Evolutionary conservation across 805 yeast genomes (phyloP), one percentile per base, ranked within the genome.

Genomic region (Candida taoyuanica): DNA sequence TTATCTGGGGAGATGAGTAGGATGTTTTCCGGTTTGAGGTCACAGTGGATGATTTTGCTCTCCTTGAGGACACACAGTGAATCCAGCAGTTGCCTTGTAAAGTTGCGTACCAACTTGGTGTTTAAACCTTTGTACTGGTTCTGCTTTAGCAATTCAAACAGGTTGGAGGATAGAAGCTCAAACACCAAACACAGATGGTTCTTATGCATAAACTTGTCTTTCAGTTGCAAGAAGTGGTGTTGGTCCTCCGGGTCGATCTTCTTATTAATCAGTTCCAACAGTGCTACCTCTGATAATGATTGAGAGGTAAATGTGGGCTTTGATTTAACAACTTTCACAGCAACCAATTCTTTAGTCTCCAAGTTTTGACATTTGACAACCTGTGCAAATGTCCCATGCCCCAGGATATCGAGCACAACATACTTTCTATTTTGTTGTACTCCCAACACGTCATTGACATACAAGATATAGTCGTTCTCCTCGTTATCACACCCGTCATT

Each of bases 301-400:
- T 94, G 98, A 56, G 86, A 88, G 59, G 88, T 69, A 55, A 83
- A 89, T 8, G 94, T 96, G 5, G 95, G 86, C 56, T 84, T 84
- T 25, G 95, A 83, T 59, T 91, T 93, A 42, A 93, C 85, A 31
- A 93, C 94, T 62, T 93, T 93, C 26, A 93, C 94, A 1, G 98
- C 98, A 18, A 89, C 85, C 16, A 91, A 76, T 45, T 86, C 91
- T 56, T 87, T 93, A 1, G 59, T 56, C 33, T 60, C 63, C 45
- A 68, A 47, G 50, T 79, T 75, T 58, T 86, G 95, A 63, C 97
- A 91, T 63, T 91, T 93, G 29, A 89, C 94, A 33, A 93, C 99
- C 64, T 93, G 98, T 8, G 98, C 98, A 69, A 93, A 93, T 1
- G 98, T 89, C 3, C 99, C 99, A 45, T 89, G 91, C 1, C 99